Base-by-base conservation (phyloP, 345 rosid genomes). In the Adansonia digitata region DNA sequence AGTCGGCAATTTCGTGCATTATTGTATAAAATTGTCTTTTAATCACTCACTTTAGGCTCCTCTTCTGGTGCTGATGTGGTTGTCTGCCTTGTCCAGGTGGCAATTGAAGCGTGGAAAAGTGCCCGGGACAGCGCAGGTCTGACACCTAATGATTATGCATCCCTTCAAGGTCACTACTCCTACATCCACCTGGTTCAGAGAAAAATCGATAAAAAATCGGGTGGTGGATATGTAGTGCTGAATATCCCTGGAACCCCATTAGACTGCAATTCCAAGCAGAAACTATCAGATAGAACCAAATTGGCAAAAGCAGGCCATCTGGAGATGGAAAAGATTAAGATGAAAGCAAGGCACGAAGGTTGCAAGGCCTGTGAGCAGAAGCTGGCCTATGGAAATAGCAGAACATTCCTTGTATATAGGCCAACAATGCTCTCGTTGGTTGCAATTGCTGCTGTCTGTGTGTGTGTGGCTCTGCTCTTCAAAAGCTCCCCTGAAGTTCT, bases 391-490 rank as follows among this genome's bases (percentile, higher is more conserved):
- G 77, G 86, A 75, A 60, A 60, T 13, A 45, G 63, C 15, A 75
- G 83, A 60, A 70, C 86, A 57, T 83, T 88, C 1, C 77, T 82
- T 5, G 34, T 81, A 45, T 86, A 86, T 73, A 80, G 87, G 80
- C 92, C 91, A 1, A 87, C 86, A 26, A 84, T 88, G 88, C 75
- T 88, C 7, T 86, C 89, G 13, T 77, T 90, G 87, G 89, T 88
- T 76, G 88, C 84, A 60, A 83, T 90, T 55, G 92, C 92, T 18
- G 87, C 91, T 3, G 89, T 90, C 6, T 88, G 91, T 42, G 91
- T 90, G 5, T 88, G 91, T 13, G 91, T 85, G 46, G 92, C 92
- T 0, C 85, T 90, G 74, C 78, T 88, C 72, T 90, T 90, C 85
- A 90, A 87, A 80, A 87, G 91, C 76, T 84, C 81, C 7, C 92